These are phyloP conservation scores for Phytophthora cajani DNA, from an alignment of 352 stramenopile genomes.

Conservation along the genomic window DNA sequence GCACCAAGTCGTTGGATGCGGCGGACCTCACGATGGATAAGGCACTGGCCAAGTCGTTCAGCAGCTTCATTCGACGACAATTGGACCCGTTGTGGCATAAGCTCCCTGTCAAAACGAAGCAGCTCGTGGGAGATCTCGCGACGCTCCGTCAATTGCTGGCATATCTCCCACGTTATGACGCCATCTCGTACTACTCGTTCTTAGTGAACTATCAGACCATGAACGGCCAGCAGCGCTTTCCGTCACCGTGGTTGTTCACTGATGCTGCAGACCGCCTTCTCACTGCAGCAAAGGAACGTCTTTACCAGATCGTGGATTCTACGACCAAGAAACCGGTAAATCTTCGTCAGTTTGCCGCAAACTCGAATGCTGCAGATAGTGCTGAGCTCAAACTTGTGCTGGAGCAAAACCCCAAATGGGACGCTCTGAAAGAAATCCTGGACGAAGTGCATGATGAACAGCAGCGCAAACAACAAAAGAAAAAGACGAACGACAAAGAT, in stretches of 20 bases:
- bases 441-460: constrained; percentile 87
- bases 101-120: constrained; percentile 92
- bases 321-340: constrained; percentile 57
- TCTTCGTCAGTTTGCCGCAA: constrained; percentile 25
- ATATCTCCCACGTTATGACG: constrained; percentile 96
- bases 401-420: constrained; percentile 96
- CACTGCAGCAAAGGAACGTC: constrained; percentile 91
- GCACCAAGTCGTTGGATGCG: constrained; percentile 81
- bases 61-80: constrained; percentile 79
- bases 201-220: constrained; percentile 93
- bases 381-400: constrained; percentile 69
- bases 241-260: constrained; percentile 95
- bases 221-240: constrained; percentile 79
- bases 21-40: constrained; percentile 94
- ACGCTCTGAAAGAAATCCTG: constrained; percentile 91
- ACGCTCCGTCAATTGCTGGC: constrained; percentile 88
- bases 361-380: constrained; percentile 25
- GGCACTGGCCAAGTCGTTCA: constrained; percentile 89
- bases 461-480: constrained; percentile 21
- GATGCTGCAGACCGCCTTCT: constrained; percentile 94
- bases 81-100: constrained; percentile 98
- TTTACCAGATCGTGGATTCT: constrained; percentile 88
- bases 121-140: constrained; percentile 88
- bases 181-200: constrained; percentile 96
- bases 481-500: constrained; percentile 33